A percentile compares a stretch with the other conserved stretches of the same genome.
Evolutionary conservation across 192 early-diverging fungal genomes (phyloP).

Genomic region (Phlyctochytrium bullatum): DNA sequence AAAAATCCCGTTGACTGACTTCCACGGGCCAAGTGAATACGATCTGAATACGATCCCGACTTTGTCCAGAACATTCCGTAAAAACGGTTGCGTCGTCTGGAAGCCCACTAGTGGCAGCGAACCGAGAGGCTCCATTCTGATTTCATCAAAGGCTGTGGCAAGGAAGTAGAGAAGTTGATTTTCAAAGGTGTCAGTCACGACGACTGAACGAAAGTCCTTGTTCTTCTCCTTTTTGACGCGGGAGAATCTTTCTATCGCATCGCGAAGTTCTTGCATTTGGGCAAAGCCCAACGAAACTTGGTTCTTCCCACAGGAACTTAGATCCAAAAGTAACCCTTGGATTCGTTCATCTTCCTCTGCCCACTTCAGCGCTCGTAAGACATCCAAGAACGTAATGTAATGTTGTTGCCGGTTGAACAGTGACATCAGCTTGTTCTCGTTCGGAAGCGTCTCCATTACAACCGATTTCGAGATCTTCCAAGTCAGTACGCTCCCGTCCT

Average conservation of each 20-base stretch:
- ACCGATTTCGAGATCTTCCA: neutral
- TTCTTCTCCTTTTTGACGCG: slow-evolving; percentile 51
- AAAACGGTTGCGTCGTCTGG: slow-evolving; percentile 47
- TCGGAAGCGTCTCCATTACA: neutral
- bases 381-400: neutral
- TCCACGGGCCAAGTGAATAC: slow-evolving; percentile 60
- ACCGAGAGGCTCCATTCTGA: slow-evolving; percentile 60
- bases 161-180: slow-evolving; percentile 62
- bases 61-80: slow-evolving; percentile 56
- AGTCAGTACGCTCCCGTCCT: neutral
- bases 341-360: neutral
- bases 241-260: slow-evolving; percentile 50
- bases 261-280: slow-evolving; percentile 57
- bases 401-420: neutral
- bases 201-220: slow-evolving; percentile 45
- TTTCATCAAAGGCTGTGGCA: slow-evolving; percentile 63
- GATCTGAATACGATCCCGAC: slow-evolving; percentile 54
- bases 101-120: slow-evolving; percentile 59
- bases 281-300: neutral
- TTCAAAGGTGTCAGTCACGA: slow-evolving; percentile 69
- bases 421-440: neutral
- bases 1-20: slow-evolving; percentile 50
- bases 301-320: neutral
- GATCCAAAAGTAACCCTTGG: neutral
- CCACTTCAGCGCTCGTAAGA: neutral